Percentiles rank a stretch among this genome's conserved stretches.
These are phyloP conservation scores for Emergomyces africanus DNA, from an alignment of 2,329 filamentous ascomycete genomes.

Conservation along the genomic window DNA sequence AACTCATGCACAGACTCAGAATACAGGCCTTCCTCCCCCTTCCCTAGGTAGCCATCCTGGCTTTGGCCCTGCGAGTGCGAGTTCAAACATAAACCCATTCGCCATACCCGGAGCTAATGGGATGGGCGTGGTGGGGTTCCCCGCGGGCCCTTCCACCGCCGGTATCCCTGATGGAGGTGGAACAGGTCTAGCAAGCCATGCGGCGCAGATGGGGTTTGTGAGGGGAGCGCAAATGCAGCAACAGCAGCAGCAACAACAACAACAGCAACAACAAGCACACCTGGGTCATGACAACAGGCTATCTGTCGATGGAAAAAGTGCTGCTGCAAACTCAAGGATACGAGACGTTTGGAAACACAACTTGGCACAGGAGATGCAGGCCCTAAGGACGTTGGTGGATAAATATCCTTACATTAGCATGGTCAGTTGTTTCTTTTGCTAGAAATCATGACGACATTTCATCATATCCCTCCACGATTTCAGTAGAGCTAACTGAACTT, in stretches of 20 bases:
- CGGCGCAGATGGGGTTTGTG: conserved; percentile 75
- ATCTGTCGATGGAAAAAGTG: conserved; percentile 42
- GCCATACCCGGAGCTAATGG: conserved; percentile 41
- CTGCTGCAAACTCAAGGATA: conserved; percentile 63
- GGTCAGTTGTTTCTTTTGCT: conserved; percentile 45
- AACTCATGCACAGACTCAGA: conserved; percentile 32
- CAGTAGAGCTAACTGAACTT: conserved; percentile 10
- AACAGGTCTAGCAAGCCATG: conserved; percentile 72
- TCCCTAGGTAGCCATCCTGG: conserved; percentile 54
- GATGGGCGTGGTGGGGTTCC: conserved; percentile 44
- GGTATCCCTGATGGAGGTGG: conserved; percentile 35
- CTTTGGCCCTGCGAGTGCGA: conserved; percentile 52
- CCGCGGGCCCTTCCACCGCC: conserved; percentile 41
- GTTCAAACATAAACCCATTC: conserved; percentile 57
- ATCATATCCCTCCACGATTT: conserved; percentile 5
- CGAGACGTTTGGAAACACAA: conserved; percentile 94
- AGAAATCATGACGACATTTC: background rate
- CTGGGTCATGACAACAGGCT: conserved; percentile 38
- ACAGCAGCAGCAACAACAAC: conserved; percentile 41
- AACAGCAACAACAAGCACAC: conserved; percentile 32
- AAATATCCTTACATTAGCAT: conserved; percentile 95
- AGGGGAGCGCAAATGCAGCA: conserved; percentile 57
- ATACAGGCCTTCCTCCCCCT: conserved; percentile 39
- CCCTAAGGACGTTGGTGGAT: conserved; percentile 69
- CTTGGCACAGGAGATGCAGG: conserved; percentile 77